Conservation (phyloP, 106 monocot genomes). For the Posidonia australis region DNA sequence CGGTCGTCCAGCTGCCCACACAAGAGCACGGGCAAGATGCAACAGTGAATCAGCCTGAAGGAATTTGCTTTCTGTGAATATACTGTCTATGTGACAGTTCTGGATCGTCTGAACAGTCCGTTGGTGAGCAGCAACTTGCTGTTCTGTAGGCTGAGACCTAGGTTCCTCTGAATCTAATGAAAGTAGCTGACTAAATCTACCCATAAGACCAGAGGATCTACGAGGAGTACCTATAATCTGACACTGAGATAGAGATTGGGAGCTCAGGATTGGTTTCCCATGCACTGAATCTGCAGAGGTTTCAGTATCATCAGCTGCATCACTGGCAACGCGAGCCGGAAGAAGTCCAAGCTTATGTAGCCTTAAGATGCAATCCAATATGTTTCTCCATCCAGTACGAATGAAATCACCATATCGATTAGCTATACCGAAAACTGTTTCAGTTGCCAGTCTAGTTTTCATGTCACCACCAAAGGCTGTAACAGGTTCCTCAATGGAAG, state of each 20-base stretch:
- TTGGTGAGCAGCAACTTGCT: conserved; percentile 23
- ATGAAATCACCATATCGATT: conserved; percentile 26
- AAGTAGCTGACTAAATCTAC: conserved; percentile 24
- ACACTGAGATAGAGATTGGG: conserved; percentile 10
- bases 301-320: conserved; percentile 20
- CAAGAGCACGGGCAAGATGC: conserved; percentile 19
- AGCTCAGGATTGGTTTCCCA: conserved; percentile 9
- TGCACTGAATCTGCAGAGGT: background rate
- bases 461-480: conserved; percentile 21
- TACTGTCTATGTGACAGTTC: conserved; percentile 25
- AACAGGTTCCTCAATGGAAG: conserved; percentile 15
- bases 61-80: conserved; percentile 27
- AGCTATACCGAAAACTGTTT: conserved; percentile 18
- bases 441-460: conserved; percentile 21
- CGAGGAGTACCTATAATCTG: conserved; percentile 14
- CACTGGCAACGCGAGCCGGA: conserved; percentile 16
- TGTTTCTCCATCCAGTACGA: conserved; percentile 21
- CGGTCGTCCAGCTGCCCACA: conserved; percentile 9
- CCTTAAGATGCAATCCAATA: conserved; percentile 24
- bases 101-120: conserved; percentile 21
- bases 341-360: conserved; percentile 25
- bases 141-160: conserved; percentile 21
- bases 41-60: conserved; percentile 18
- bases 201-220: conserved; percentile 22
- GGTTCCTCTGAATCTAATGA: conserved; percentile 23